Conservation (phyloP, 257 asterid genomes). For the Forsythia viridissima region DNA sequence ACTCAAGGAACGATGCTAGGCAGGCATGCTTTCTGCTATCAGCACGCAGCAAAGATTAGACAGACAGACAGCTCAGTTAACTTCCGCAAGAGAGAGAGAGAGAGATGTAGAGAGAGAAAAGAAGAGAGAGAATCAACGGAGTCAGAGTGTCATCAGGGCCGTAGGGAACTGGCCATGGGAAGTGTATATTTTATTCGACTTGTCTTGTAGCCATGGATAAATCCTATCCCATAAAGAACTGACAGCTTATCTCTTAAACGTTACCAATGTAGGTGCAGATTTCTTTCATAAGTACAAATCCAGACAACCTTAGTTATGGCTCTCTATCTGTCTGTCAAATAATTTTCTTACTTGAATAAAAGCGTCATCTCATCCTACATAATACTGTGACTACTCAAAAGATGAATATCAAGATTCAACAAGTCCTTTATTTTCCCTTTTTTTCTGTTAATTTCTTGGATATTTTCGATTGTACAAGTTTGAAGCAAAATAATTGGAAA, state of each 20-base stretch:
- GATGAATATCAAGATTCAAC: constrained; percentile 8
- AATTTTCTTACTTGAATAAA: no score
- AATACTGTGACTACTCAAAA: neutral
- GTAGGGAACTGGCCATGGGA: no score
- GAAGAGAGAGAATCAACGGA: neutral
- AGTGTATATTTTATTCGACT: constrained; percentile 29
- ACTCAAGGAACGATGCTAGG: neutral
- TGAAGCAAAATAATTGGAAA: neutral
- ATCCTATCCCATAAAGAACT: neutral
- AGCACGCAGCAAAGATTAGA: neutral
- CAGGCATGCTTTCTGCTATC: neutral
- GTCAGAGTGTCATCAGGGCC: neutral
- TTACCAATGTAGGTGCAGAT: neutral
- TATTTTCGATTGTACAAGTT: no score
- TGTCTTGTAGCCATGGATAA: constrained; percentile 5
- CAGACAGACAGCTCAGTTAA: neutral
- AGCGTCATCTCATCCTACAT: no score
- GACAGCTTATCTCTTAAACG: constrained; percentile 18
- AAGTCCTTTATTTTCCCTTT: constrained; percentile 23
- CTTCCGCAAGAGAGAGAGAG: neutral
- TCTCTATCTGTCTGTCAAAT: no score
- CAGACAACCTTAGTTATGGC: constrained; percentile 19
- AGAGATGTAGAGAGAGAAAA: constrained; percentile 9
- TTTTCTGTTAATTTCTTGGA: constrained; percentile 19
- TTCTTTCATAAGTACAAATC: constrained; percentile 17